Percentiles rank a stretch among this genome's conserved stretches.
Conservation (phyloP, 225 moss, liverwort and hornwort genomes). For the Thuidium tamariscinum region DNA sequence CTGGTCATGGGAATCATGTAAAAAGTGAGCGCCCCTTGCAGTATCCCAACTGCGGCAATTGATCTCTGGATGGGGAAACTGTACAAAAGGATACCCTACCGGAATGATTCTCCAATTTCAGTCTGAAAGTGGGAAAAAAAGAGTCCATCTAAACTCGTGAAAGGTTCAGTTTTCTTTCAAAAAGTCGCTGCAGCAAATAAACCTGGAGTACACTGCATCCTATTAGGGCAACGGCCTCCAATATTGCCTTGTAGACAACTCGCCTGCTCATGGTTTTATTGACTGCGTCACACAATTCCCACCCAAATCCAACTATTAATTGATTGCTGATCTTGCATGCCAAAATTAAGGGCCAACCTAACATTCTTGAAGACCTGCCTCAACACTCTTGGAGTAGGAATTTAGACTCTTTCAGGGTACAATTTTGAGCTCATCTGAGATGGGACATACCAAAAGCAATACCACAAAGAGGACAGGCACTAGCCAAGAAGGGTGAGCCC, state of each 20-base stretch:
- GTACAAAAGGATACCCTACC: background rate
- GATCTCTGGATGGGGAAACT: background rate
- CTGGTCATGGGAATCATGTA: background rate
- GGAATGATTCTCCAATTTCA: background rate
- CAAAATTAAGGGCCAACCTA: background rate
- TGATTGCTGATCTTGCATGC: background rate
- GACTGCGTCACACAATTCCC: constrained; percentile 23
- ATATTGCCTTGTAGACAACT: constrained; percentile 48
- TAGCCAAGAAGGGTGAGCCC: background rate
- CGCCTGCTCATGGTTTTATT: constrained; percentile 53
- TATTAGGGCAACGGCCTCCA: constrained; percentile 48
- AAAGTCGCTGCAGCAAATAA: constrained; percentile 55
- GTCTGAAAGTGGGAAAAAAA: background rate
- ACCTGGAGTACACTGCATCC: constrained; percentile 74
- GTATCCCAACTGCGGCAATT: background rate
- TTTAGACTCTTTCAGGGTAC: background rate
- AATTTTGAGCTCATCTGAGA: background rate
- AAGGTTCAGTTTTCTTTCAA: constrained; percentile 54
- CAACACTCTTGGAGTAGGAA: background rate
- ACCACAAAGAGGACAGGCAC: background rate
- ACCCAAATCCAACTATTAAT: background rate
- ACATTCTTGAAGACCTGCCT: background rate
- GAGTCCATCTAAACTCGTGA: constrained; percentile 47
- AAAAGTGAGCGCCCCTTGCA: background rate
- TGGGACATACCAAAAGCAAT: background rate